These are phyloP conservation scores for Diutina scorzettiae DNA, from an alignment of 1,139 yeast genomes.

Conservation along the genomic window DNA sequence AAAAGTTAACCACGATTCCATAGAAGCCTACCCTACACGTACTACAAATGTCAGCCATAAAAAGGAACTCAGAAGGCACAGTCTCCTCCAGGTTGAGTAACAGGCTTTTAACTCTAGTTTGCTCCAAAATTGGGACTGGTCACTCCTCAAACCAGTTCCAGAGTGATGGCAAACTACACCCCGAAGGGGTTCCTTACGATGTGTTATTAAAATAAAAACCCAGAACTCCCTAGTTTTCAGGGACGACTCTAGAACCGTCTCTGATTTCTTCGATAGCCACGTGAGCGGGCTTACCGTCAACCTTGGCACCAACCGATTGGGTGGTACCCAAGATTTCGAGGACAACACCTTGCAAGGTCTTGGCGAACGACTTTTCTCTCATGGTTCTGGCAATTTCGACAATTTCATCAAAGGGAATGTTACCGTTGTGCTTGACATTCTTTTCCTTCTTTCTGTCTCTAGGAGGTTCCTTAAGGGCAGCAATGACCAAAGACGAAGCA, in stretches of 20 bases:
- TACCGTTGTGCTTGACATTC: slow-evolving; percentile 99
- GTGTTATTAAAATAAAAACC: slow-evolving; percentile 4
- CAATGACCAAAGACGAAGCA: slow-evolving; percentile 97
- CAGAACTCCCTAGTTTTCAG: slow-evolving; percentile 51
- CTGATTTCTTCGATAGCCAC: slow-evolving; percentile 96
- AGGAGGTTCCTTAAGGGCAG: slow-evolving; percentile 99
- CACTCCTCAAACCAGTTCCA: slow-evolving; percentile 63
- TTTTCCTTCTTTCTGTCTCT: slow-evolving; percentile 99
- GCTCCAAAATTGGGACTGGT: slow-evolving; percentile 93
- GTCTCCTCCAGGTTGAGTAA: background rate
- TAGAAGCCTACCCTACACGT: no score
- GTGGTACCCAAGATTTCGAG: slow-evolving; percentile 99
- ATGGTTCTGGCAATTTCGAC: slow-evolving; percentile 95
- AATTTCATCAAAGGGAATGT: slow-evolving; percentile 94
- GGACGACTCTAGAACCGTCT: slow-evolving; percentile 96
- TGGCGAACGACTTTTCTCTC: slow-evolving; percentile 97
- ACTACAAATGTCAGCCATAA: slow-evolving; percentile 4
- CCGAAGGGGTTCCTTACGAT: background rate
- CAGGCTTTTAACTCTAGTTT: slow-evolving; percentile 54
- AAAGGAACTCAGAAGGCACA: slow-evolving; percentile 1
- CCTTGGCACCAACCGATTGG: slow-evolving; percentile 98
- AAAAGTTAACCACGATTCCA: no score
- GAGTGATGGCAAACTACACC: slow-evolving; percentile 81
- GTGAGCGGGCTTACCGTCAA: slow-evolving; percentile 98
- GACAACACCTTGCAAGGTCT: slow-evolving; percentile 90